Evolutionary conservation across 139 green algal species (phyloP), one percentile per base, ranked within the genome.

Genomic region (Chlamydomonas sphaeroides): DNA sequence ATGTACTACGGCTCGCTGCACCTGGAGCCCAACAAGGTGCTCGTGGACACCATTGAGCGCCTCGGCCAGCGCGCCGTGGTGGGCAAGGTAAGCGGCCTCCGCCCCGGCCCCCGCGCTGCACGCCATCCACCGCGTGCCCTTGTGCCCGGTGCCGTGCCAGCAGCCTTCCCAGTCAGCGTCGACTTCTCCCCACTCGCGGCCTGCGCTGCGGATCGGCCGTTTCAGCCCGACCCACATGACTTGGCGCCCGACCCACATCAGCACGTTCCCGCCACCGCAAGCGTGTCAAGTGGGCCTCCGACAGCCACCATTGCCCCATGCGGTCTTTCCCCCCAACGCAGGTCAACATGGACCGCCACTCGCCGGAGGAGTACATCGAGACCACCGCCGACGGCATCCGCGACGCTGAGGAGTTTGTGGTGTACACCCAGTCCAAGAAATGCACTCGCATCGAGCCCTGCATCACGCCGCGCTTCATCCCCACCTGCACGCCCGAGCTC

Each of bases 391-490:
- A 89, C 59, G 90, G 83, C 30, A 38, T 94, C 25, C 63, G 79
- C 14, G 90, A 80, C 20, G 88, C 90, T 21, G 73, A 88, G 73
- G 84, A 82, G 4, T 89, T 93, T 65, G 49, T 88, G 42, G 70
- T 38, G 41, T 92, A 76, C 68, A 78, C 83, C 7, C 78, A 80
- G 66, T 65, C 45, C 67, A 90, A 86, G 78, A 86, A 88, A 59
- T 85, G 83, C 66, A 57, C 25, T 8, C 89, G 87, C 57, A 68
- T 96, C 38, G 33, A 89, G 68, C 88, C 91, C n/a, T 87, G 87
- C 30, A 88, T 96, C 56, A 94, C 90, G 5, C 93, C 93, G 0
- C 85, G 93, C 42, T 96, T 96, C 86, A 89, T 95, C 33, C 93
- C 93, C 65, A 95, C 93, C 39, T 96, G 93, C 88, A 91, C 88